Conservation (phyloP, 345 rosid species). For the Eucalyptus pumila region DNA sequence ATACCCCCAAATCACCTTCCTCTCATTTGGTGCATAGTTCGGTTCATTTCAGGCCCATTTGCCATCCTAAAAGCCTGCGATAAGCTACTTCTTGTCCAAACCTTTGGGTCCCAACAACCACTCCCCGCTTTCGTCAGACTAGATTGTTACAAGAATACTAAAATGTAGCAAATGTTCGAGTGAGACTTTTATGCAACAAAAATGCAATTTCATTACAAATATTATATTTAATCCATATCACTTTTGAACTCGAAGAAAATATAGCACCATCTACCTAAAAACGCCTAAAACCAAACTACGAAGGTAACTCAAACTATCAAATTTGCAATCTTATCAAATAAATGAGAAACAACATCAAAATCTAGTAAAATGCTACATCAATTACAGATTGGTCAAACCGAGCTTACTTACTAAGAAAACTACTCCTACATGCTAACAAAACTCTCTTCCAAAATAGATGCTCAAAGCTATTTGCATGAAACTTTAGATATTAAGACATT, state of each 20-base stretch:
- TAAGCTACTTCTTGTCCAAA: not conserved
- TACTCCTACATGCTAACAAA: not conserved
- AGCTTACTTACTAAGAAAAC: not conserved
- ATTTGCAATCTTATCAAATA: not conserved
- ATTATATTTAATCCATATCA: not conserved
- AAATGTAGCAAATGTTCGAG: not conserved
- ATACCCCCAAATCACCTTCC: not conserved
- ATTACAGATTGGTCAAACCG: no score
- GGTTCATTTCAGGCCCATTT: rapidly evolving
- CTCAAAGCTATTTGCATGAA: not conserved
- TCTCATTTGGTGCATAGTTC: not conserved
- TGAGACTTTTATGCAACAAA: not conserved
- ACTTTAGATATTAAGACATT: not conserved
- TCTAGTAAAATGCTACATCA: not conserved
- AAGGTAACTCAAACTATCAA: no score
- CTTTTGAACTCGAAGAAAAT: not conserved
- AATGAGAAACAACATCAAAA: not conserved
- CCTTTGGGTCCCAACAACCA: not conserved
- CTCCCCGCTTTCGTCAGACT: rapidly evolving
- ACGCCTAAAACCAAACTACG: not conserved
- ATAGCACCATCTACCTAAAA: not conserved
- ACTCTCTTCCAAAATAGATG: not conserved
- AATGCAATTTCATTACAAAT: not conserved
- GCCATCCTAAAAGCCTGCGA: not conserved
- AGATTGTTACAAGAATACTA: not conserved